Conservation (phyloP, 2,329 filamentous ascomycete species). For the Colletotrichum sojae region DNA sequence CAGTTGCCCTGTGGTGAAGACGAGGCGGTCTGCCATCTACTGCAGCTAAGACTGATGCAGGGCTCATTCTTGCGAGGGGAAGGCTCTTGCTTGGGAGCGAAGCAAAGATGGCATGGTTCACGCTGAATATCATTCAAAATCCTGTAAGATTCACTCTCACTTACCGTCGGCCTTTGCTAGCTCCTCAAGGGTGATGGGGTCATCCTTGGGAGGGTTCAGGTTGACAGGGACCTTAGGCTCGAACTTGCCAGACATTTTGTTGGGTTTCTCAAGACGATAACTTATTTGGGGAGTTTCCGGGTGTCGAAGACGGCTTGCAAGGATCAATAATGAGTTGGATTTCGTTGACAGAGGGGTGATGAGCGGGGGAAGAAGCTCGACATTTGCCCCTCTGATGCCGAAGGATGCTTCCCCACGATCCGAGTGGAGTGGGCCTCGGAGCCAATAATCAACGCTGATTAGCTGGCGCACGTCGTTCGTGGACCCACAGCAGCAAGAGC, state of each 20-base stretch:
- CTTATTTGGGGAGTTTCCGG: background rate
- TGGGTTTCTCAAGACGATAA: conserved; percentile 26
- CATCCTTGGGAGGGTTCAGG: conserved; percentile 88
- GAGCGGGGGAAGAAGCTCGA: conserved; percentile 33
- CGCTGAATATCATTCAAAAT: background rate
- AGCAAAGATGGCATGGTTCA: background rate
- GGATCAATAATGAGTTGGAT: background rate
- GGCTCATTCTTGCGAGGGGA: background rate
- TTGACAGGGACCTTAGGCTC: conserved; percentile 83
- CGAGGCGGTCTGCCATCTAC: too few species aligned
- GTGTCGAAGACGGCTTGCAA: background rate
- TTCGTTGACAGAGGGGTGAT: conserved; percentile 13
- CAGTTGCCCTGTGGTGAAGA: too few species aligned
- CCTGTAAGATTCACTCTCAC: conserved; percentile 46
- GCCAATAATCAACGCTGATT: conserved; percentile 15
- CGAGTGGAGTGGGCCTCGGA: conserved; percentile 34
- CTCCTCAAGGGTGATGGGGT: conserved; percentile 85
- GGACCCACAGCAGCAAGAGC: conserved; percentile 36
- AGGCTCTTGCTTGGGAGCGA: background rate
- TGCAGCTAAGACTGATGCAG: background rate
- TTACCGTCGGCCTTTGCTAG: conserved; percentile 87
- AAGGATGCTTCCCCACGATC: conserved; percentile 39
- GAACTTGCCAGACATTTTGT: conserved; percentile 75
- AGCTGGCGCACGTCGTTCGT: background rate
- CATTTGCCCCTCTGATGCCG: conserved; percentile 36